Evolutionary conservation across 73 alveolate species (phyloP).

Genomic region (Paramecium octaurelia): DNA sequence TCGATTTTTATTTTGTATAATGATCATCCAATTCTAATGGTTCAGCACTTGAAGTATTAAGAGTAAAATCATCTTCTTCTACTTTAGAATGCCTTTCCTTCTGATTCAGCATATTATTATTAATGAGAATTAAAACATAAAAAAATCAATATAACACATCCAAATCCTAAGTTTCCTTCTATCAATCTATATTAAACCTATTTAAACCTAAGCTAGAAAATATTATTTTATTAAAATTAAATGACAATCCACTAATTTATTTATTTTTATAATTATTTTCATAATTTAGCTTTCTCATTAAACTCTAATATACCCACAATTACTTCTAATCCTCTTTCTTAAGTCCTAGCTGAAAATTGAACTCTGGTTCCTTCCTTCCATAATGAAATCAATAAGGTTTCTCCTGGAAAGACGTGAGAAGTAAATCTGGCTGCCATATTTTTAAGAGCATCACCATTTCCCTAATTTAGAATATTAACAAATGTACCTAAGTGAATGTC

Average conservation of each 20-base stretch:
- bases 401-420: conserved; percentile 91
- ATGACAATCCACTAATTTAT: background rate
- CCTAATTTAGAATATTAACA: background rate
- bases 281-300: conserved; percentile 68
- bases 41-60: background rate
- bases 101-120: background rate
- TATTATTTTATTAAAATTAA: background rate
- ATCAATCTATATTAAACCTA: background rate
- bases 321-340: conserved; percentile 77
- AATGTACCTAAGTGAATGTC: conserved; percentile 60
- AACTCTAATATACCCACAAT: conserved; percentile 72
- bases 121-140: background rate
- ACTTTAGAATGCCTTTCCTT: background rate
- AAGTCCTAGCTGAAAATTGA: conserved; percentile 74
- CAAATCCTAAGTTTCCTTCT: background rate
- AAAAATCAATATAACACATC: background rate
- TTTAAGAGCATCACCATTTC: conserved; percentile 62
- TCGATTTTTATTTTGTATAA: background rate
- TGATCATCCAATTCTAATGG: conserved; percentile 21
- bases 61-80: background rate
- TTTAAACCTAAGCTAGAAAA: background rate
- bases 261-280: background rate
- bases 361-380: conserved; percentile 81
- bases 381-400: conserved; percentile 72
- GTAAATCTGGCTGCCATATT: conserved; percentile 73